phyloP scores from a whole-genome alignment of 192 early-diverging fungal genomes.

The Coemansia sp. region DNA sequence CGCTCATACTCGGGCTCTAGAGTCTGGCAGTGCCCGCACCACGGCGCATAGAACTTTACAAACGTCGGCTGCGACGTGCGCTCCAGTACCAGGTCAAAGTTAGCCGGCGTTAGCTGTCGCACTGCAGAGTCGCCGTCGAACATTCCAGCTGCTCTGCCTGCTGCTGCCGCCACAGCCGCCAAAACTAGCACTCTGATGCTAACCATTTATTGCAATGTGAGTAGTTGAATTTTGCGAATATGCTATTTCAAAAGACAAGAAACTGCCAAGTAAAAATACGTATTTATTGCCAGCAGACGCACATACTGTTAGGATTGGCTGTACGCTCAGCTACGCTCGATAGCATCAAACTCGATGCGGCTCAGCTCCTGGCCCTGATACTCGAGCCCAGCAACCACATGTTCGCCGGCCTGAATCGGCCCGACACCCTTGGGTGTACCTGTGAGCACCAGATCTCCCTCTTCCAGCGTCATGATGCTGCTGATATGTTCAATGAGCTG shows the following conservation, averaged over 20 bases:
- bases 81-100: conserved; percentile 65
- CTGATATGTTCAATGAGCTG: conserved; percentile 77
- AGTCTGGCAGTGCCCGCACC: conserved; percentile 93
- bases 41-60: conserved; percentile 95
- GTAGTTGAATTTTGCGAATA: neutral
- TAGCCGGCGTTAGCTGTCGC: conserved; percentile 56
- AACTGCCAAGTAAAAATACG: too few relatives aligned
- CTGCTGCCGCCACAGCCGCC: conserved; percentile 5
- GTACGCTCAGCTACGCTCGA: conserved; percentile 16
- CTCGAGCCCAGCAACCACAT: conserved; percentile 69
- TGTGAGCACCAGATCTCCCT: conserved; percentile 88
- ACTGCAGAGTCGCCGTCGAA: conserved; percentile 61
- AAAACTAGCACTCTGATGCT: conserved; percentile 4
- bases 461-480: conserved; percentile 84
- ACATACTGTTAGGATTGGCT: neutral
- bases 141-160: conserved; percentile 42
- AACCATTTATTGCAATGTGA: neutral
- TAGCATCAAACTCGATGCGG: conserved; percentile 43
- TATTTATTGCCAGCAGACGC: neutral
- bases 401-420: conserved; percentile 74
- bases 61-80: conserved; percentile 71
- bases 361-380: conserved; percentile 43
- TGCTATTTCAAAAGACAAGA: neutral
- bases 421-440: conserved; percentile 92
- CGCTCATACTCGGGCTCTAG: conserved; percentile 87